Conservation (phyloP, 768 basidiomycete genomes). For the Podaxis rugospora region DNA sequence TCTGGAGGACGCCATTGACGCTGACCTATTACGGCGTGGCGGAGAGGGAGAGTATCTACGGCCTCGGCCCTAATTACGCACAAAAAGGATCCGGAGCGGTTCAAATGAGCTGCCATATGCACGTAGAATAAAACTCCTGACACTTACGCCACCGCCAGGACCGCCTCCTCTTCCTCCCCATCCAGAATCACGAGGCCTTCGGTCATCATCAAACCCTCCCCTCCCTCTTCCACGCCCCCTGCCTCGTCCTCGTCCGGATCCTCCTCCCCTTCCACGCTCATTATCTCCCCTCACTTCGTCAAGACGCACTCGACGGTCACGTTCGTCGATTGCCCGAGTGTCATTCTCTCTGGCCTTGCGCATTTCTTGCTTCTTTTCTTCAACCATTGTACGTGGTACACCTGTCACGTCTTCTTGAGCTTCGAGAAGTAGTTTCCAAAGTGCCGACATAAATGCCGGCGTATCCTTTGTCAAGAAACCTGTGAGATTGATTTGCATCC, state of each 20-base stretch:
- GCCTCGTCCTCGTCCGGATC: slow-evolving; percentile 57
- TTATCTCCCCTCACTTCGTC: slow-evolving; percentile 69
- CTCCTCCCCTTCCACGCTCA: slow-evolving; percentile 44
- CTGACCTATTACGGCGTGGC: slow-evolving; percentile 19
- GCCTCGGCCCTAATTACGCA: slow-evolving; percentile 32
- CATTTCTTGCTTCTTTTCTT: slow-evolving; percentile 91
- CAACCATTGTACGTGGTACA: slow-evolving; percentile 85
- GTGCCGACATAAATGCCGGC: slow-evolving; percentile 75
- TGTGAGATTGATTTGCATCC: slow-evolving; percentile 92
- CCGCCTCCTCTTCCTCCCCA: slow-evolving; percentile 69
- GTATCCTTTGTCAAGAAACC: slow-evolving; percentile 92
- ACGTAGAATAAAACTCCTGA: slow-evolving; percentile 11
- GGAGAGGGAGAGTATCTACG: slow-evolving; percentile 45
- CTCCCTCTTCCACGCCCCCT: slow-evolving; percentile 56
- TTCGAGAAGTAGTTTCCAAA: slow-evolving; percentile 92
- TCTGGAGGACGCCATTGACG: slow-evolving; percentile 15
- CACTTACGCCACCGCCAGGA: slow-evolving; percentile 19
- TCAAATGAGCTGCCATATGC: background rate
- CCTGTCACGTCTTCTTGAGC: slow-evolving; percentile 88
- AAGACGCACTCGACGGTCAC: slow-evolving; percentile 62
- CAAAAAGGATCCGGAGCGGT: background rate
- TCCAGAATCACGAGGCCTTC: slow-evolving; percentile 47
- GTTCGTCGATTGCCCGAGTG: slow-evolving; percentile 60
- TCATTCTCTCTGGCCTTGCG: slow-evolving; percentile 63
- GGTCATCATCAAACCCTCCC: slow-evolving; percentile 42